Evolutionary conservation across 805 yeast species (phyloP).

Genomic region (Candida anglica): DNA sequence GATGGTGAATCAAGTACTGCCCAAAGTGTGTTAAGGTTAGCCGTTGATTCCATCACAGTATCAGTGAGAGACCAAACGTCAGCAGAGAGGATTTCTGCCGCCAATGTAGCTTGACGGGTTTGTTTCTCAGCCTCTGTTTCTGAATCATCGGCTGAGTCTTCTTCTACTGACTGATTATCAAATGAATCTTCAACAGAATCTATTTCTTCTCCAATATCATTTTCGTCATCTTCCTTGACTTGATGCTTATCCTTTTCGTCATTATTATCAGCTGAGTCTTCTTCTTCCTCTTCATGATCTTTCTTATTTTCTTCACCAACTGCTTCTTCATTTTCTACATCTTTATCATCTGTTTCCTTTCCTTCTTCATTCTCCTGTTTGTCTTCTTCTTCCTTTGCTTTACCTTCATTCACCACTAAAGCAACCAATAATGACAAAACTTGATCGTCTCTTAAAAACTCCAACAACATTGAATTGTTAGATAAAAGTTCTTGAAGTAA

Average conservation of each 20-base stretch:
- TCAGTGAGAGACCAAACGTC: slow-evolving; percentile 95
- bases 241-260: slow-evolving; percentile 1
- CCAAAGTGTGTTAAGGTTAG: slow-evolving; percentile 73
- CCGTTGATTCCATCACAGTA: slow-evolving; percentile 73
- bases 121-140: slow-evolving; percentile 29
- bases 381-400: slow-evolving; percentile 5
- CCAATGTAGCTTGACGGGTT: slow-evolving; percentile 40
- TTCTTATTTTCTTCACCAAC: not conserved
- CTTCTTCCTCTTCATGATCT: slow-evolving; percentile 1
- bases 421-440: slow-evolving; percentile 35
- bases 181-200: not conserved
- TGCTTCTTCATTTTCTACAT: not conserved
- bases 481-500: slow-evolving; percentile 39
- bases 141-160: slow-evolving; percentile 23
- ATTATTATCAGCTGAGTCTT: not conserved
- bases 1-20: slow-evolving; percentile 62
- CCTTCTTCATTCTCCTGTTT: slow-evolving; percentile 3
- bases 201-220: slow-evolving; percentile 3
- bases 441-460: slow-evolving; percentile 36
- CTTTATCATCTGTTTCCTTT: not conserved
- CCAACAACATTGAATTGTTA: slow-evolving; percentile 39
- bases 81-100: slow-evolving; percentile 85
- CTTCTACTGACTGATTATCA: slow-evolving; percentile 4
- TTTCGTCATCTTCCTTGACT: slow-evolving; percentile 1
- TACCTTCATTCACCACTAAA: slow-evolving; percentile 32